Conservation (phyloP, 2,329 filamentous ascomycete species). For the Ilyonectria sp. region DNA sequence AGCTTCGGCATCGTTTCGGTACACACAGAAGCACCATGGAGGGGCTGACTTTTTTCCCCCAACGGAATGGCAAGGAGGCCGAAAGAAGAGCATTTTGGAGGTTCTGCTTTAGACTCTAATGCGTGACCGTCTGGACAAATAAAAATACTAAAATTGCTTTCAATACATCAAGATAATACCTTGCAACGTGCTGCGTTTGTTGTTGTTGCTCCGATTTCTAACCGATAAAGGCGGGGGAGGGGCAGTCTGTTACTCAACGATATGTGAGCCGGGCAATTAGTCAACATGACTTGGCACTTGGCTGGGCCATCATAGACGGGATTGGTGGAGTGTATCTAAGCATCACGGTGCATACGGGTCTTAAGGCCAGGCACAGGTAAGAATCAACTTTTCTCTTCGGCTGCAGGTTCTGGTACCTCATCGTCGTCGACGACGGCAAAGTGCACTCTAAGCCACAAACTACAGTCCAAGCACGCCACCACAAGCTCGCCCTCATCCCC, state of each 20-base stretch:
- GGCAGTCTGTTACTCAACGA: not conserved
- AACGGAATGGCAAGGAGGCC: conserved; percentile 57
- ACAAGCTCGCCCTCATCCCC: conserved; percentile 72
- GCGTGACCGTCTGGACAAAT: conserved; percentile 70
- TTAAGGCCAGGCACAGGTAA: not conserved
- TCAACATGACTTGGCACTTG: not conserved
- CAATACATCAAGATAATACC: conserved; percentile 50
- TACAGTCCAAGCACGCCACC: conserved; percentile 77
- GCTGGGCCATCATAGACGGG: not conserved
- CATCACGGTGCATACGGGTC: not conserved
- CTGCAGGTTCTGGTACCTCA: conserved; percentile 20
- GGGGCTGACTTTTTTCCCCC: conserved; percentile 54
- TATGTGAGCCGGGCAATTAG: not conserved
- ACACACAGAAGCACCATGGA: conserved; percentile 59
- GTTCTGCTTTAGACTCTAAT: conserved; percentile 70
- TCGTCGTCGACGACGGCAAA: conserved; percentile 68
- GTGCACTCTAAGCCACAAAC: conserved; percentile 75
- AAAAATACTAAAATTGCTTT: conserved; percentile 66
- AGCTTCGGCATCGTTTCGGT: conserved; percentile 65
- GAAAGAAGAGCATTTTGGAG: conserved; percentile 65
- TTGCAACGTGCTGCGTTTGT: conserved; percentile 24
- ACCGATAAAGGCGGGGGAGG: conserved; percentile 16
- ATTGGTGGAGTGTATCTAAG: not conserved
- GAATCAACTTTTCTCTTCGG: conserved; percentile 45
- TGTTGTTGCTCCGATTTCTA: conserved; percentile 3